Conservation (phyloP, 2,329 filamentous ascomycete genomes). For the Ustulina deusta region DNA sequence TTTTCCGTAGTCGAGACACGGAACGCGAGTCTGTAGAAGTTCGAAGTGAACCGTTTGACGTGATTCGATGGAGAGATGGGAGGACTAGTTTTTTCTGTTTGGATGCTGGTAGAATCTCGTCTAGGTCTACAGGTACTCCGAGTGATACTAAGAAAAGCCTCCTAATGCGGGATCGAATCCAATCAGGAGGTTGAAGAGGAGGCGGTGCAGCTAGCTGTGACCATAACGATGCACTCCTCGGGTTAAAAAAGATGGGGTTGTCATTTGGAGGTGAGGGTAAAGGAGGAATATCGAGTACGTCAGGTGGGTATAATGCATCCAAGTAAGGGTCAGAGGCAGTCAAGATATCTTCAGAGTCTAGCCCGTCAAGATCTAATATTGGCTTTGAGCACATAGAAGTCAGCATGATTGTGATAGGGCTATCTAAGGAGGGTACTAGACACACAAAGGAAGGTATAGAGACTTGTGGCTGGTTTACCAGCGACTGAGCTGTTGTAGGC, state of each 20-base stretch:
- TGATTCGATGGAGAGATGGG: constrained; percentile 71
- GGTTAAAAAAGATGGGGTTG: constrained; percentile 81
- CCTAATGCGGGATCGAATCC: constrained; percentile 95
- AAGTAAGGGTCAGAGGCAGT: constrained; percentile 74
- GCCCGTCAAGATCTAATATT: constrained; percentile 74
- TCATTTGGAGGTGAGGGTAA: constrained; percentile 65
- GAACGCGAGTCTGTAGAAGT: constrained; percentile 67
- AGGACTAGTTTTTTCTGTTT: constrained; percentile 98
- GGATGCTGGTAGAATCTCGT: constrained; percentile 95
- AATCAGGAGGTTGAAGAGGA: constrained; percentile 94
- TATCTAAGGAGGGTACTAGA: constrained; percentile 53
- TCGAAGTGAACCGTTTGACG: constrained; percentile 64
- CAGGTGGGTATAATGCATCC: constrained; percentile 72
- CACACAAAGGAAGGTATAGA: constrained; percentile 59
- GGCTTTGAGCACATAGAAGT: constrained; percentile 59
- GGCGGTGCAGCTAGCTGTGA: constrained; percentile 95
- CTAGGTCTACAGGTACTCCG: constrained; percentile 93
- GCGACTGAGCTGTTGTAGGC: constrained; percentile 48
- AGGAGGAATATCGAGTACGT: constrained; percentile 64
- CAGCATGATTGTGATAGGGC: constrained; percentile 49
- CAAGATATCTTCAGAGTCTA: constrained; percentile 71
- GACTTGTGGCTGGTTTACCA: constrained; percentile 52
- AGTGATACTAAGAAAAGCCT: constrained; percentile 95
- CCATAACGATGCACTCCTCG: constrained; percentile 91
- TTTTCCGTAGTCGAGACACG: constrained; percentile 59